Evolutionary conservation across 306 rosid genomes (phyloP), one percentile per base, ranked within the genome.

Genomic region (Quercus berberidifolia): DNA sequence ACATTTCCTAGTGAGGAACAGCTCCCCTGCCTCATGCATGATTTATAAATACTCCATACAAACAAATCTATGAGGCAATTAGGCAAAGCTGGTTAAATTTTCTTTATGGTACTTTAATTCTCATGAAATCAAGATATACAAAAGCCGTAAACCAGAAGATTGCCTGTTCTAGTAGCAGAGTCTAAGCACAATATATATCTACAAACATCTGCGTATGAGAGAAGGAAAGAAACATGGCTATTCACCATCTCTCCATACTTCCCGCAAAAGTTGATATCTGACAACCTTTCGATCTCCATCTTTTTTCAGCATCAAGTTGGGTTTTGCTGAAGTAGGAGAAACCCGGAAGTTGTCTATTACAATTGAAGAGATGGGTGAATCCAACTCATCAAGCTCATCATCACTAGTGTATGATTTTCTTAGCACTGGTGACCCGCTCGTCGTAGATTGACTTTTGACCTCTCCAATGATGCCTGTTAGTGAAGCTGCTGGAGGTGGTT

Each of bases 381-480:
- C 98, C 74, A 93, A 89, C 77, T 90, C 92, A 64, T 91, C 95
- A 54, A 93, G 95, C 86, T 93, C 98, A 76, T 91, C 92, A 58
- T 93, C 98, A 77, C 93, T 91, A 7, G 97, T 90, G 70, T 93
- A 88, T 54, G 95, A 74, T 55, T 90, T 91, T 79, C 78, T 82
- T 6, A 90, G 85, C 78, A 80, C 81, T 55, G 91, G 85, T 65
- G 97, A 85, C 23, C 91, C 91, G 64, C 86, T 83, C 77, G 74
- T 87, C 55, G 28, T 80, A 73, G 81, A 21, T 77, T 82, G 87
- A 77, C 79, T 85, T 76, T 91, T 93, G 56, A 78, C 81, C 79
- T 88, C 92, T 83, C 91, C 89, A 25, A 79, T 55, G 84, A 83
- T 84, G 81, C 83, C 69, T 75, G 77, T 60, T 71, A 90, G 80